Evolutionary conservation across 176 grass and related monocot species (phyloP).

Genomic region (Areca catechu): DNA sequence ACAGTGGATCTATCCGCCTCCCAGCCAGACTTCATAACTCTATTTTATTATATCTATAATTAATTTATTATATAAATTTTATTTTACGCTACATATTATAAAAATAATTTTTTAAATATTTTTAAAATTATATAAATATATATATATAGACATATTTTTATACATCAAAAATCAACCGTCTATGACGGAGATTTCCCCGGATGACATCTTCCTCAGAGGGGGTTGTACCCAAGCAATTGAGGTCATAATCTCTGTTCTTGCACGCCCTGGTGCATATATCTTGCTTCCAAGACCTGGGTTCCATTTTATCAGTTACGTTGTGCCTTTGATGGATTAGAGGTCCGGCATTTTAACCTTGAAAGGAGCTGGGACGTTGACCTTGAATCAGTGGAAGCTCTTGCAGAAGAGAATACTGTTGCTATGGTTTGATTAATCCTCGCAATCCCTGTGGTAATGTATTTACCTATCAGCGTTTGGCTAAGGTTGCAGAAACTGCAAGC

Average conservation of each 20-base stretch:
- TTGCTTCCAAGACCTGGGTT: constrained; percentile 60
- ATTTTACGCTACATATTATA: too few relatives aligned
- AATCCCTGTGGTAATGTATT: constrained; percentile 85
- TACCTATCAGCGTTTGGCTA: constrained; percentile 44
- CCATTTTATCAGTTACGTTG: constrained; percentile 35
- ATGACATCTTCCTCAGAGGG: constrained; percentile 56
- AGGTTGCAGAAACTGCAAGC: constrained; percentile 59
- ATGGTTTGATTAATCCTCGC: constrained; percentile 69
- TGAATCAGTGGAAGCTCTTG: constrained; percentile 41
- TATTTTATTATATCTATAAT: too few relatives aligned
- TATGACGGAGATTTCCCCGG: too few relatives aligned
- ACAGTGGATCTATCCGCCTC: too few relatives aligned
- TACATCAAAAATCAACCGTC: too few relatives aligned
- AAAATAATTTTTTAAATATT: too few relatives aligned
- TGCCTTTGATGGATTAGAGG: constrained; percentile 36
- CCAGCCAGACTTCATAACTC: too few relatives aligned
- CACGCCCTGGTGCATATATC: constrained; percentile 52
- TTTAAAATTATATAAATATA: too few relatives aligned
- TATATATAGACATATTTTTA: too few relatives aligned
- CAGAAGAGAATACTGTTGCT: constrained; percentile 63
- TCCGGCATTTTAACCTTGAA: constrained; percentile 54
- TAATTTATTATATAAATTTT: too few relatives aligned
- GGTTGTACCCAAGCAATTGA: constrained; percentile 73
- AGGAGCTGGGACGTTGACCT: constrained; percentile 58
- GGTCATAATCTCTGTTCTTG: constrained; percentile 39